Evolutionary conservation across 768 basidiomycete genomes (phyloP), one percentile per base, ranked within the genome.

Genomic region (Lactarius hatsudake): DNA sequence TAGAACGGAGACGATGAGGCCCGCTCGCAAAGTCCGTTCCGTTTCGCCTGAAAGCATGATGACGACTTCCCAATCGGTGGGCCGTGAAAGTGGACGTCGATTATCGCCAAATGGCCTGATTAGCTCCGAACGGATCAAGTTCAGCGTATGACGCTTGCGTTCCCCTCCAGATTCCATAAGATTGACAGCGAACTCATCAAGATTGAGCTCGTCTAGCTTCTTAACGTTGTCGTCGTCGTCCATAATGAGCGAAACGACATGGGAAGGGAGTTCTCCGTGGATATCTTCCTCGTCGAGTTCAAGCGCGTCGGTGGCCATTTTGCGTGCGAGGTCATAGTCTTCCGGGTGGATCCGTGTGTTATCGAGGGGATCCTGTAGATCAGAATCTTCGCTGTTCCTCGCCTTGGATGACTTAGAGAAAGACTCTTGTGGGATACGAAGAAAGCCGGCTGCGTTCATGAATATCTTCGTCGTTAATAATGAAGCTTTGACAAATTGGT

Each of bases 281-380:
- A 94, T 83, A 78, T 99, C 97, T 76, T 98, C 97, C 73, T 96
- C 95, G 71, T 99, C 97, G n/a, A 94, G 83, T 74, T 98, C 97
- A 17, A 98, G 84, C 5, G 96, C 94, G 77, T 98, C 95, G 23
- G 93, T 92, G 43, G 96, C 96, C 95, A 99, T 97, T 81, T 98
- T 98, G 42, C 94, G 88, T 4, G 97, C 96, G 45, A 98, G 83
- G 71, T 98, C 96, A 74, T 98, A 99, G 78, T 99, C 97, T 75
- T 96, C 93, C 7, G 94, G 94, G 74, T 99, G 97, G 62, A 99
- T 93, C 23, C 97, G 91, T 43, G 96, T 98, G 73, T 88, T 88
- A 74, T 99, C 97, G 61, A 99, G 81, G 5, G 96, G 93, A 76
- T 99, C 97, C 10, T 89, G 86, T 63, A 86, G 82, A 55, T 91